Percentiles rank a stretch among this genome's conserved stretches.
Conservation (phyloP, 352 stramenopile genomes). For the Globisporangium perplexum region DNA sequence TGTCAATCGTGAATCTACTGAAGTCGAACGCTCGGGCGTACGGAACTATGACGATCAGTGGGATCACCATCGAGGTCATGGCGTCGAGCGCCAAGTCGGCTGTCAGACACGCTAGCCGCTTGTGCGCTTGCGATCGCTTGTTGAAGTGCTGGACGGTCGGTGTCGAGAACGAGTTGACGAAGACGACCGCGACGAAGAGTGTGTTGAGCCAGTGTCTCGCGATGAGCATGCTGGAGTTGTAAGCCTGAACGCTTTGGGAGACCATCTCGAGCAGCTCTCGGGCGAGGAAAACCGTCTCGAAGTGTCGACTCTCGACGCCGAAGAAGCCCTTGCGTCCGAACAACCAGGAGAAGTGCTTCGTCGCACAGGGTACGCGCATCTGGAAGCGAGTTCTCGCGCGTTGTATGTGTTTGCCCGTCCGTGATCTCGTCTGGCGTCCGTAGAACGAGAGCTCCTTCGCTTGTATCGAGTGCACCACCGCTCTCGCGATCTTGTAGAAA, state of each 20-base stretch:
- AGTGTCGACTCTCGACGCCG: constrained; percentile 3
- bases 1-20: not conserved
- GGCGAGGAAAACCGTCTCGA: constrained; percentile 3
- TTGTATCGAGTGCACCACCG: constrained; percentile 1
- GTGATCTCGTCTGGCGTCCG: not conserved
- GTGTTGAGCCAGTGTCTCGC: constrained; percentile 7
- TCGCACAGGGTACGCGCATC: not conserved
- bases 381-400: not conserved
- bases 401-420: not conserved
- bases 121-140: not conserved
- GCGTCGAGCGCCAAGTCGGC: constrained; percentile 16
- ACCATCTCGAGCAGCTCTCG: constrained; percentile 7
- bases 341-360: not conserved
- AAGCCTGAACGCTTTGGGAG: constrained; percentile 6
- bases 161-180: constrained; percentile 8
- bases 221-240: constrained; percentile 8
- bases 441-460: constrained; percentile 1
- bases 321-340: constrained; percentile 1
- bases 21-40: constrained; percentile 3
- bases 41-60: constrained; percentile 4
- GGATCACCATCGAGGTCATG: constrained; percentile 12
- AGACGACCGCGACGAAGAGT: not conserved
- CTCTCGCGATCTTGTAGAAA: not conserved
- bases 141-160: not conserved
- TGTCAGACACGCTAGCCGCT: constrained; percentile 15